Percentiles rank a stretch among this genome's conserved stretches.
Conservation (phyloP, 257 asterid genomes). For the Ocimum tenuiflorum region DNA sequence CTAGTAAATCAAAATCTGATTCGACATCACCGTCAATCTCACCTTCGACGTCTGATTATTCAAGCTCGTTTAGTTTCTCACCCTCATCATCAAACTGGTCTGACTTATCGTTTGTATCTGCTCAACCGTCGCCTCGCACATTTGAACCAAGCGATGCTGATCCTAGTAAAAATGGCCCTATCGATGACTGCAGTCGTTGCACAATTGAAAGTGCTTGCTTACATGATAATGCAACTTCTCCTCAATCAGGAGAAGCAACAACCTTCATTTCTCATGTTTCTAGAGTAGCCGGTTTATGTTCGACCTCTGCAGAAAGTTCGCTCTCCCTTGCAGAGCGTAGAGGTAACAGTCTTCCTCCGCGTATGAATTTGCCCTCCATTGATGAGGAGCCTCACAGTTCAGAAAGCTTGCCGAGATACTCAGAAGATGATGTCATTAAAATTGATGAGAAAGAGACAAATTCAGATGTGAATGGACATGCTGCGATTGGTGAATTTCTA, state of each 20-base stretch:
- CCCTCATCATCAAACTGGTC: constrained; percentile 92
- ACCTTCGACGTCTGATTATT: constrained; percentile 74
- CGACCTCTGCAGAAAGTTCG: constrained; percentile 27
- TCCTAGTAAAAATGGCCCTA: constrained; percentile 23
- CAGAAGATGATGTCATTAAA: constrained; percentile 34
- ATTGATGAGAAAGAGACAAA: constrained; percentile 29
- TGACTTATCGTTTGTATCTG: constrained; percentile 54
- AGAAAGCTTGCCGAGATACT: constrained; percentile 32
- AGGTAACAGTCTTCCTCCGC: constrained; percentile 38
- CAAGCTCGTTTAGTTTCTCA: constrained; percentile 73
- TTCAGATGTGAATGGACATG: constrained; percentile 28
- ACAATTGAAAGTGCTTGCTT: constrained; percentile 28
- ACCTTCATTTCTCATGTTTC: constrained; percentile 20
- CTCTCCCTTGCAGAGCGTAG: constrained; percentile 45
- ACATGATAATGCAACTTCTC: constrained; percentile 23
- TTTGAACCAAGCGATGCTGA: constrained; percentile 28
- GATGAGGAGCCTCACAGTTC: constrained; percentile 45
- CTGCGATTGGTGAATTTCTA: constrained; percentile 23
- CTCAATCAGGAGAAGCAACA: constrained; percentile 29
- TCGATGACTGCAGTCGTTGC: constrained; percentile 26
- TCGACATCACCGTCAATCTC: constrained; percentile 65
- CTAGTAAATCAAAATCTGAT: constrained; percentile 39
- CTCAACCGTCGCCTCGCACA: constrained; percentile 59
- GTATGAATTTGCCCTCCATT: constrained; percentile 44
- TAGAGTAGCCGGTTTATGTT: constrained; percentile 25